Percentiles rank a stretch among this genome's conserved stretches.
phyloP scores from a whole-genome alignment of 768 basidiomycete genomes.

The Lactarius hatsudake region DNA sequence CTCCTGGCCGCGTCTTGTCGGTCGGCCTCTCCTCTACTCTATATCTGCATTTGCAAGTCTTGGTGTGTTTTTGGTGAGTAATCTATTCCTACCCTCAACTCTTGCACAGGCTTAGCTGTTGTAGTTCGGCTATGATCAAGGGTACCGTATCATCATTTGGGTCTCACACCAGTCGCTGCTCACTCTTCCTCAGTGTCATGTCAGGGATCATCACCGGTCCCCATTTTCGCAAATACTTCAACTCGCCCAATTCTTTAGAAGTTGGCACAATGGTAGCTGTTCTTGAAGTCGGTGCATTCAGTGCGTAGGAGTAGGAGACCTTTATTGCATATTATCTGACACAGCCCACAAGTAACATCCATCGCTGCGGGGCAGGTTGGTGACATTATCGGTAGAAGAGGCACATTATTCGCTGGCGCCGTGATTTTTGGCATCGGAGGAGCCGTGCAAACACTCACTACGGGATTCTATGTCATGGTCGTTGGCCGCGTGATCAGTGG shows the following conservation, averaged over 20 bases:
- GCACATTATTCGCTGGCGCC: conserved; percentile 81
- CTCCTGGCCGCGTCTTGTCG: conserved; percentile 58
- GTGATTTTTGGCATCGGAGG: conserved; percentile 85
- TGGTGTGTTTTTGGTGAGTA: conserved; percentile 78
- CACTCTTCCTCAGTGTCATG: conserved; percentile 59
- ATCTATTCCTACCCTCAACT: not conserved
- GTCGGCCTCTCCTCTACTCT: conserved; percentile 72
- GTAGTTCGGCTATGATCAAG: conserved; percentile 86
- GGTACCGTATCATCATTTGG: conserved; percentile 42
- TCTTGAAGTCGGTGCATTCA: conserved; percentile 87
- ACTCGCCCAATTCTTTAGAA: conserved; percentile 67
- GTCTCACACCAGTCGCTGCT: conserved; percentile 21
- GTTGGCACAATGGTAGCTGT: conserved; percentile 97
- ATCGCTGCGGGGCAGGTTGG: conserved; percentile 86
- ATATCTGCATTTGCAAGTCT: conserved; percentile 80
- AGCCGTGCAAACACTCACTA: conserved; percentile 77
- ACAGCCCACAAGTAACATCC: conserved; percentile 64
- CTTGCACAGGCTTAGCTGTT: conserved; percentile 17
- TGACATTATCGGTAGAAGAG: conserved; percentile 80
- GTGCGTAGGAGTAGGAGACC: conserved; percentile 40
- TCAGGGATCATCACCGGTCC: conserved; percentile 89
- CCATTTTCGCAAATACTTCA: conserved; percentile 79
- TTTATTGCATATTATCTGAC: conserved; percentile 3
- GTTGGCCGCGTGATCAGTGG: conserved; percentile 80
- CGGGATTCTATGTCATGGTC: conserved; percentile 78